phyloP scores from a whole-genome alignment of 2,329 filamentous ascomycete species.

The Fusarium zealandicum region DNA sequence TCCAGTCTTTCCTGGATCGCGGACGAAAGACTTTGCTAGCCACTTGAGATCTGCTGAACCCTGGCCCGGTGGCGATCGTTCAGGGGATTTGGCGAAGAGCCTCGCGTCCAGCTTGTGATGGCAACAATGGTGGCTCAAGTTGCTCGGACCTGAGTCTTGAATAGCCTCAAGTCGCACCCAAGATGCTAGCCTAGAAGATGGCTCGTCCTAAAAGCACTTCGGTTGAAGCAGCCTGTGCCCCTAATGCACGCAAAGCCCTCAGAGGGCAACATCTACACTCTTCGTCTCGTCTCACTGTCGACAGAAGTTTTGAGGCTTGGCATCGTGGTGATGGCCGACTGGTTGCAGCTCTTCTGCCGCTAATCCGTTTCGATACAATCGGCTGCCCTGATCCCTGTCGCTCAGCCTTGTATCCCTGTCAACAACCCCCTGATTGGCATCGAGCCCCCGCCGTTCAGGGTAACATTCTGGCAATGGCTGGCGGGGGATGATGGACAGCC shows the following conservation, averaged over 20 bases:
- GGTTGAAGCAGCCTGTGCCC: constrained; percentile 15
- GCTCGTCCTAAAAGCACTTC: constrained; percentile 1
- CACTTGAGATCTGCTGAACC: constrained; percentile 28
- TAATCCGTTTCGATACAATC: constrained; percentile 36
- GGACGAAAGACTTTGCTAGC: constrained; percentile 14
- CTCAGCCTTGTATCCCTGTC: constrained; percentile 33
- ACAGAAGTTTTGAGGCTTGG: constrained; percentile 35
- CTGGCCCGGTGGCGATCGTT: constrained; percentile 25
- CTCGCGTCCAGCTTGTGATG: constrained; percentile 21
- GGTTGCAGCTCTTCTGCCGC: constrained; percentile 31
- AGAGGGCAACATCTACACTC: constrained; percentile 18
- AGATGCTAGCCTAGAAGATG: constrained; percentile 6
- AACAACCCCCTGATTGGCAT: constrained; percentile 38
- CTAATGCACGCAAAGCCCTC: constrained; percentile 6
- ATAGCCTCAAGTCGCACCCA: constrained; percentile 22
- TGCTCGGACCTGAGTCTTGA: constrained; percentile 23
- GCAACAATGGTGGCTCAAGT: constrained; percentile 16
- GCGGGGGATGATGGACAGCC: constrained; percentile 18
- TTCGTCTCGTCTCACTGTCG: constrained; percentile 31
- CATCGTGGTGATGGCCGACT: constrained; percentile 32
- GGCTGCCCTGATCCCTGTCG: constrained; percentile 29
- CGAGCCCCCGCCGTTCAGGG: constrained; percentile 28
- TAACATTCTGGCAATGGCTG: constrained; percentile 24
- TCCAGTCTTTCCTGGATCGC: constrained; percentile 13
- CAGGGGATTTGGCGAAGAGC: constrained; percentile 28